A percentile compares a stretch with the other conserved stretches of the same genome.
Conservation (phyloP, 2,329 filamentous ascomycete species). For the Fusarium sacchari region DNA sequence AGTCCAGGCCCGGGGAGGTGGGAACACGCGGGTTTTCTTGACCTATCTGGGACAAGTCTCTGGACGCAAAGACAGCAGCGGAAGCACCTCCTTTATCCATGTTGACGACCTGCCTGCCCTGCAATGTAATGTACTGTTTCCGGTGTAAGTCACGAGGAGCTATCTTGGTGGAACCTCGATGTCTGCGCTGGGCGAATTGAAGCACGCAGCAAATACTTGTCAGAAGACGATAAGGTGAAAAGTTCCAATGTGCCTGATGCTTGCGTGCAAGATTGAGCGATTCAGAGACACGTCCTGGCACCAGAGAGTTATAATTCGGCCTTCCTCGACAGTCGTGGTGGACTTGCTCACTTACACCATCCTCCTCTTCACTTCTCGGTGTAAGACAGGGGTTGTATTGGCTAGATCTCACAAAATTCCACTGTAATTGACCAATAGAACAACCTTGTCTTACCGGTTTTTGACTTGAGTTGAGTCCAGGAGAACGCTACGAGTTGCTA, state of each 20-base stretch:
- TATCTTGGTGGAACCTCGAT: constrained; percentile 55
- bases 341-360: constrained; percentile 53
- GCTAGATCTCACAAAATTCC: constrained; percentile 30
- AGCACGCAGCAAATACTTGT: constrained; percentile 49
- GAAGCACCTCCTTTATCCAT: constrained; percentile 47
- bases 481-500: constrained; percentile 24
- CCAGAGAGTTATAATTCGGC: constrained; percentile 54
- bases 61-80: constrained; percentile 38
- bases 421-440: constrained; percentile 43
- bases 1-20: constrained; percentile 48
- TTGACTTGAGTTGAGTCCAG: constrained; percentile 13
- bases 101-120: constrained; percentile 45
- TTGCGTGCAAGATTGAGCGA: constrained; percentile 53
- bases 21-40: constrained; percentile 51
- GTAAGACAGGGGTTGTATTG: constrained; percentile 41
- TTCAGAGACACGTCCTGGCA: constrained; percentile 52
- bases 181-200: constrained; percentile 51
- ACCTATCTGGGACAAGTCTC: constrained; percentile 49
- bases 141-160: constrained; percentile 53
- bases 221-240: constrained; percentile 53
- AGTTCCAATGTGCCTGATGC: constrained; percentile 53
- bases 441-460: constrained; percentile 45
- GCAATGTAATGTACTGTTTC: constrained; percentile 38
- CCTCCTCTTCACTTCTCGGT: constrained; percentile 35
- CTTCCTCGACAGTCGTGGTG: constrained; percentile 49